These are phyloP conservation scores for Sugiyamaella floridensis DNA, from an alignment of 805 yeast species.

Conservation along the genomic window DNA sequence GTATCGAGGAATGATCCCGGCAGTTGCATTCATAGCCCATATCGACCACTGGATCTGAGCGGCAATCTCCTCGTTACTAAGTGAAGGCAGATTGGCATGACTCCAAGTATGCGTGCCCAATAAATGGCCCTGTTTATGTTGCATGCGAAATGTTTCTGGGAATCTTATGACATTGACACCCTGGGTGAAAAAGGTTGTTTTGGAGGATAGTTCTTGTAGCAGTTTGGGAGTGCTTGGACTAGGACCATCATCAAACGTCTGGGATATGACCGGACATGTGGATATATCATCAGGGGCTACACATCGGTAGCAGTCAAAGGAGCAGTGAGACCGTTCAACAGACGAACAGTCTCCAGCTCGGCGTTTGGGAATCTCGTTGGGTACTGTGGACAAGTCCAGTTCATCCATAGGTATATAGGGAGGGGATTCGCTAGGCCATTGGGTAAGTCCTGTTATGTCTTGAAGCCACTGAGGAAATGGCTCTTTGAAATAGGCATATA, in stretches of 20 bases:
- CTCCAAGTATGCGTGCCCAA: slow-evolving; percentile 91
- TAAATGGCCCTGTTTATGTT: slow-evolving; percentile 61
- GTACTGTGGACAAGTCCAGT: slow-evolving; percentile 50
- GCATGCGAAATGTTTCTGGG: slow-evolving; percentile 63
- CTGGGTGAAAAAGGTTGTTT: slow-evolving; percentile 75
- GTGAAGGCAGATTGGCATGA: slow-evolving; percentile 73
- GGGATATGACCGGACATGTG: slow-evolving; percentile 69
- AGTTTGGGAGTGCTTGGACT: slow-evolving; percentile 60
- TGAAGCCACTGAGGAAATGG: slow-evolving; percentile 78
- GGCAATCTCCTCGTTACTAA: slow-evolving; percentile 71
- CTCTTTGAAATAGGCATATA: slow-evolving; percentile 18
- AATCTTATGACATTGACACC: slow-evolving; percentile 72
- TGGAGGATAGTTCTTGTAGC: slow-evolving; percentile 44
- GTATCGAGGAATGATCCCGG: slow-evolving; percentile 80
- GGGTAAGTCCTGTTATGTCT: slow-evolving; percentile 60
- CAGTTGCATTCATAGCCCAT: slow-evolving; percentile 97
- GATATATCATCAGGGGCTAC: slow-evolving; percentile 66
- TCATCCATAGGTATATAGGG: slow-evolving; percentile 74
- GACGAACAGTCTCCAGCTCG: slow-evolving; percentile 48
- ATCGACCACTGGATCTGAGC: slow-evolving; percentile 93
- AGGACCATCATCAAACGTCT: slow-evolving; percentile 96
- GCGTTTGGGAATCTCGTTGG: slow-evolving; percentile 34
- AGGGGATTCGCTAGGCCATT: slow-evolving; percentile 85
- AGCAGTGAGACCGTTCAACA: slow-evolving; percentile 50
- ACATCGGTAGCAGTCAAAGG: slow-evolving; percentile 83